A percentile compares a stretch with the other conserved stretches of the same genome.
Conservation (phyloP, 345 rosid genomes). For the Eucalyptus microcorys region DNA sequence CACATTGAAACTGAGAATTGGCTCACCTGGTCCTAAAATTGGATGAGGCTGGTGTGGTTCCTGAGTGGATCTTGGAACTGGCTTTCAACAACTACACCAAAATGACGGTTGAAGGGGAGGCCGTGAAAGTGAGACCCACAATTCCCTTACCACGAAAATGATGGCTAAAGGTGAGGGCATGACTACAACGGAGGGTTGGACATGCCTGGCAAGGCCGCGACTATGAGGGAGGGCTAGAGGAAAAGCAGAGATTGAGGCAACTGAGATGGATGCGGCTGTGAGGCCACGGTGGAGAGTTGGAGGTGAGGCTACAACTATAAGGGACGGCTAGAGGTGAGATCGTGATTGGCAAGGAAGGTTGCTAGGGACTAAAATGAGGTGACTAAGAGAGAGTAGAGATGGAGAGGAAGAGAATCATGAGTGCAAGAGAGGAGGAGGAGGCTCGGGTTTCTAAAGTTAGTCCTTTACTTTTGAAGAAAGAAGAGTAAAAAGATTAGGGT, state of each 20-base stretch:
- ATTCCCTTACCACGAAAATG: neutral
- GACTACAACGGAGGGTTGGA: neutral
- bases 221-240: rapidly evolving
- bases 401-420: neutral
- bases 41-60: neutral
- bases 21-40: no score
- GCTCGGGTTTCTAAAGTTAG: neutral
- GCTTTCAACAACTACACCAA: neutral
- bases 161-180: neutral
- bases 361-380: neutral
- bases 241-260: neutral
- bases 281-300: neutral
- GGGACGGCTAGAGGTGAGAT: neutral
- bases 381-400: neutral
- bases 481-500: neutral
- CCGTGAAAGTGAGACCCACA: neutral
- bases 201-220: rapidly evolving
- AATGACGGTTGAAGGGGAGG: neutral
- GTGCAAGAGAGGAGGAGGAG: neutral
- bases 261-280: neutral
- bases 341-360: neutral
- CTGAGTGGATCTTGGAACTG: no score
- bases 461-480: neutral
- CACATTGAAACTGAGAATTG: neutral
- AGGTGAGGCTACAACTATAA: neutral